phyloP scores from a whole-genome alignment of 177 flowering plant species.

The Vitis hybrid region DNA sequence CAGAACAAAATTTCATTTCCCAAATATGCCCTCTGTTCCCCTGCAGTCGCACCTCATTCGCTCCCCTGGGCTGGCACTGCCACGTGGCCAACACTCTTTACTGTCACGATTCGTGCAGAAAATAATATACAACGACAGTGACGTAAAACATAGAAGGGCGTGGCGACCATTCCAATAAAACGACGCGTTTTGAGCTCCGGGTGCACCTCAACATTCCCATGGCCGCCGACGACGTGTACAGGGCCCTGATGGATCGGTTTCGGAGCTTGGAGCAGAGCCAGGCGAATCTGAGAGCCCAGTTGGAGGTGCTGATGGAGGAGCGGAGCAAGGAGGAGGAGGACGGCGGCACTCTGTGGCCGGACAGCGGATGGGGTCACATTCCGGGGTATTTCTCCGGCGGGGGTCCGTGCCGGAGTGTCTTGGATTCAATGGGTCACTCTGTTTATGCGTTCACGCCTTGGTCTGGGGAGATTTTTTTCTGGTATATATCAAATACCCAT shows the following conservation, averaged over 20 bases:
- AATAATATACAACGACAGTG: not conserved
- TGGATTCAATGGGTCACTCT: slow-evolving; percentile 72
- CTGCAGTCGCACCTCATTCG: slow-evolving; percentile 13
- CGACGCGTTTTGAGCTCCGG: slow-evolving; percentile 3
- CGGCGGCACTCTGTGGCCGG: slow-evolving; percentile 14
- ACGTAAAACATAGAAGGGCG: not conserved
- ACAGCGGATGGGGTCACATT: slow-evolving; percentile 11
- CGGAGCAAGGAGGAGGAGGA: slow-evolving; percentile 5
- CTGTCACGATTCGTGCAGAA: slow-evolving; percentile 5
- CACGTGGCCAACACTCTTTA: slow-evolving; percentile 16
- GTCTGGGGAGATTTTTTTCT: slow-evolving; percentile 58
- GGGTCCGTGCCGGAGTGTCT: slow-evolving; percentile 43
- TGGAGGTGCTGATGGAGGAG: slow-evolving; percentile 34
- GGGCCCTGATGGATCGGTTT: slow-evolving; percentile 43
- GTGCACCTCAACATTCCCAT: not conserved
- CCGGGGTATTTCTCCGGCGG: slow-evolving; percentile 35
- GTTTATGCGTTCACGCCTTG: slow-evolving; percentile 47
- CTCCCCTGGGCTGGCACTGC: slow-evolving; percentile 12
- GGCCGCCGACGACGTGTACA: slow-evolving; percentile 25
- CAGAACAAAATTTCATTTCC: no score
- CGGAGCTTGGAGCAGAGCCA: slow-evolving; percentile 57
- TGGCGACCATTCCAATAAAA: not conserved
- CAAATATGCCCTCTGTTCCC: no score
- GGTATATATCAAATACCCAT: slow-evolving; percentile 30
- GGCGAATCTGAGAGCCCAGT: slow-evolving; percentile 39